phyloP scores from a whole-genome alignment of 306 rosid genomes.

The Hylodesmum podocarpum region DNA sequence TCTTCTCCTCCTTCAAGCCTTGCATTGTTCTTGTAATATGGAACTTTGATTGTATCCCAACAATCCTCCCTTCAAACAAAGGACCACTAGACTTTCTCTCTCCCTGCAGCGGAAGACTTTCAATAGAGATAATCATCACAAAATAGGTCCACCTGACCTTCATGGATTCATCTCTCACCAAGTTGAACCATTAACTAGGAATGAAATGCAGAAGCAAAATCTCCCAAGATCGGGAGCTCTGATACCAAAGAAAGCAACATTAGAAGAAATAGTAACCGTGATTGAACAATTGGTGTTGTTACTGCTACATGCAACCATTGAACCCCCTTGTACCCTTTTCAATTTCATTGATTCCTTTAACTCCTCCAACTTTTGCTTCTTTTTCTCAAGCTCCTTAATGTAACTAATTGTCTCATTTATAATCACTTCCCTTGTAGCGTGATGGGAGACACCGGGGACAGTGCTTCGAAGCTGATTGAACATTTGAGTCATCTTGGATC shows the following conservation, averaged over 20 bases:
- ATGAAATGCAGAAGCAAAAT: too few relatives aligned
- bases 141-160: too few relatives aligned
- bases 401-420: slow-evolving; percentile 32
- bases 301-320: slow-evolving; percentile 14
- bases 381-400: slow-evolving; percentile 44
- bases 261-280: slow-evolving; percentile 27
- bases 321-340: neutral
- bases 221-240: too few relatives aligned
- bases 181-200: too few relatives aligned
- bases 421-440: slow-evolving; percentile 40
- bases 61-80: too few relatives aligned
- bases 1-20: too few relatives aligned
- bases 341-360: slow-evolving; percentile 35
- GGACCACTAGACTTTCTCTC: too few relatives aligned
- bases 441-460: slow-evolving; percentile 27
- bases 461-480: slow-evolving; percentile 32
- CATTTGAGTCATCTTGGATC: slow-evolving; percentile 38
- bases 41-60: too few relatives aligned
- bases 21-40: too few relatives aligned
- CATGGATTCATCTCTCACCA: too few relatives aligned
- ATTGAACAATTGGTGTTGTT: slow-evolving; percentile 17
- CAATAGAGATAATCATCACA: too few relatives aligned
- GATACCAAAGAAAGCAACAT: slow-evolving; percentile 44
- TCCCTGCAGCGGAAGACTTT: too few relatives aligned
- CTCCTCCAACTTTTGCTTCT: slow-evolving; percentile 40